These are phyloP conservation scores for Triticum turgidum DNA, from an alignment of 176 grass and related monocot species.

Conservation along the genomic window DNA sequence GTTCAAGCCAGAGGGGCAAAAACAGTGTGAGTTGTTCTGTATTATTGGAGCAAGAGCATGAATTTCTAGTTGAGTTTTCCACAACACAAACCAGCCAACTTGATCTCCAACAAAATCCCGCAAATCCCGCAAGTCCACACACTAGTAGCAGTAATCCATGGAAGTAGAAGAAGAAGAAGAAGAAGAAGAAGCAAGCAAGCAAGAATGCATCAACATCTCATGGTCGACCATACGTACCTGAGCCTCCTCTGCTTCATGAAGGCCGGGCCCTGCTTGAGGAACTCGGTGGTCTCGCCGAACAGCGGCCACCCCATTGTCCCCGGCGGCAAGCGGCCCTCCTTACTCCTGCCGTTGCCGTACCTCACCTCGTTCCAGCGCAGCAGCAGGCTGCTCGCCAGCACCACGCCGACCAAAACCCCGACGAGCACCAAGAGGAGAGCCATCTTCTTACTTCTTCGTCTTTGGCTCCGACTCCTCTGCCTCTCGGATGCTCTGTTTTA, in stretches of 20 bases:
- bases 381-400: constrained; percentile 56
- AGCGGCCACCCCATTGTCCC: constrained; percentile 98
- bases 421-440: background rate
- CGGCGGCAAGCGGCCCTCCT: constrained; percentile 50
- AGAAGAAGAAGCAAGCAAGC: background rate
- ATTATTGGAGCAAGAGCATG: too few relatives aligned
- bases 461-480: too few relatives aligned
- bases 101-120: too few relatives aligned
- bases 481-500: background rate
- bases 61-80: too few relatives aligned
- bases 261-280: constrained; percentile 70
- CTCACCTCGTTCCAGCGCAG: constrained; percentile 86
- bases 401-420: background rate
- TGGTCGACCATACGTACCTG: constrained; percentile 37
- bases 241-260: constrained; percentile 83
- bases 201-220: too few relatives aligned
- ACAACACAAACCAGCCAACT: too few relatives aligned
- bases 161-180: background rate
- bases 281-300: constrained; percentile 91
- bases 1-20: too few relatives aligned
- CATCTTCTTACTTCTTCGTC: background rate
- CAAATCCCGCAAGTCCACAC: too few relatives aligned
- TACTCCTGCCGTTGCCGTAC: constrained; percentile 49
- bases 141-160: too few relatives aligned
- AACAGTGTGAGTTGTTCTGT: too few relatives aligned